phyloP scores from a whole-genome alignment of 2,329 filamentous ascomycete genomes.

The Hymenoscyphus salicellus region DNA sequence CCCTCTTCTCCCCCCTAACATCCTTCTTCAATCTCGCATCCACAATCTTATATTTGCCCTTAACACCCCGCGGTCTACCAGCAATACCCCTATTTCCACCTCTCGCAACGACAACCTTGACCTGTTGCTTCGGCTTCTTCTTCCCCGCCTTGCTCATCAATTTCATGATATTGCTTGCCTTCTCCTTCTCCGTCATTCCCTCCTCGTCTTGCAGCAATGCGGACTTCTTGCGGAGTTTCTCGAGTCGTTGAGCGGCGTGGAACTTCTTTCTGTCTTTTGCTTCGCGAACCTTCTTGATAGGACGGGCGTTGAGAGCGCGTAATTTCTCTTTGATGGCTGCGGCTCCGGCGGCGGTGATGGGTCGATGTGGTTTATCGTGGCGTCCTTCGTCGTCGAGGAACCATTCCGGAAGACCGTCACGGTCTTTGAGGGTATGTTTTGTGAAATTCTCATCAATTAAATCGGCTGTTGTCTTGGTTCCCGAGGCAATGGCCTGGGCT shows the following conservation, averaged over 20 bases:
- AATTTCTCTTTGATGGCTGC: conserved; percentile 91
- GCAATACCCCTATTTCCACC: conserved; percentile 81
- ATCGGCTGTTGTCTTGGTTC: conserved; percentile 74
- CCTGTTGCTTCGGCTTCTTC: conserved; percentile 79
- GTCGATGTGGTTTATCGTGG: conserved; percentile 81
- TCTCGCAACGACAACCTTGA: conserved; percentile 84
- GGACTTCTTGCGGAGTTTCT: conserved; percentile 97
- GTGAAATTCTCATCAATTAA: conserved; percentile 91
- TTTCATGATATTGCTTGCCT: conserved; percentile 78
- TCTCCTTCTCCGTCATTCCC: conserved; percentile 92
- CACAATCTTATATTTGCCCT: conserved; percentile 97
- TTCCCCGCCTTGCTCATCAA: conserved; percentile 78
- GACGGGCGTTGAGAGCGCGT: conserved; percentile 87
- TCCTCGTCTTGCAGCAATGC: conserved; percentile 85
- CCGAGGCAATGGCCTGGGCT: conserved; percentile 85
- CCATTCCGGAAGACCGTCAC: conserved; percentile 93
- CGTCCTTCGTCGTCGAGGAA: conserved; percentile 88
- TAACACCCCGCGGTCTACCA: conserved; percentile 84
- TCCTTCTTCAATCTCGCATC: conserved; percentile 97
- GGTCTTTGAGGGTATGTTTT: conserved; percentile 84
- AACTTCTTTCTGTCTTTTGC: conserved; percentile 96
- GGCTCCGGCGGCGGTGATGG: conserved; percentile 88
- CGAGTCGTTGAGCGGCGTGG: conserved; percentile 82
- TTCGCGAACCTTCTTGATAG: conserved; percentile 98
- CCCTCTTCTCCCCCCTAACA: conserved; percentile 78